Percentiles rank a stretch among this genome's conserved stretches.
Conservation (phyloP, 2,329 filamentous ascomycete genomes). For the Penicillium sp. region DNA sequence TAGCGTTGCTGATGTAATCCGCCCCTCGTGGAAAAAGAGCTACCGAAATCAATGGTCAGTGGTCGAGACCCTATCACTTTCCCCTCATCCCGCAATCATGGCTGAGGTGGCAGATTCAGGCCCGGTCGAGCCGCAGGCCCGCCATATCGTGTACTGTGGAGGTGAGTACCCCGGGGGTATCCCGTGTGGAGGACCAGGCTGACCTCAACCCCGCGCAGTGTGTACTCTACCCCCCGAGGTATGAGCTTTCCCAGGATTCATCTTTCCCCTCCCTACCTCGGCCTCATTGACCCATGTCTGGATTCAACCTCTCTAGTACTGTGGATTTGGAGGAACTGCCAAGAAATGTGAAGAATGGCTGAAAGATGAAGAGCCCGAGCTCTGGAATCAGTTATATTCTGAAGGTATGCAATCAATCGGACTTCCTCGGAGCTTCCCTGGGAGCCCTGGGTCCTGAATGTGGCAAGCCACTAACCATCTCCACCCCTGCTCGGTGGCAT, state of each 20-base stretch:
- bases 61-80: neutral
- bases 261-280: neutral
- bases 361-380: conserved; percentile 66
- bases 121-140: conserved; percentile 49
- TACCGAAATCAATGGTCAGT: neutral
- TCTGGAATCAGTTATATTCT: conserved; percentile 83
- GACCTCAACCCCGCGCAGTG: conserved; percentile 42
- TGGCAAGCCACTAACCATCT: neutral
- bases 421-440: neutral
- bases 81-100: conserved; percentile 22
- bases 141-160: conserved; percentile 62
- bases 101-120: conserved; percentile 35
- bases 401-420: conserved; percentile 57
- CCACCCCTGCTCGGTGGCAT: neutral
- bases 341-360: conserved; percentile 99
- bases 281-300: neutral
- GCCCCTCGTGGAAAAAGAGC: neutral
- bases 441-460: neutral
- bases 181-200: neutral
- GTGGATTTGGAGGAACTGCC: conserved; percentile 93
- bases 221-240: conserved; percentile 68
- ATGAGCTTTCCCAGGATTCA: conserved; percentile 33
- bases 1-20: neutral
- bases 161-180: conserved; percentile 41
- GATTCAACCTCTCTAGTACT: conserved; percentile 68